A percentile compares a stretch with the other conserved stretches of the same genome.
Conservation (phyloP, 148 eudicot species). For the Drosera capensis region DNA sequence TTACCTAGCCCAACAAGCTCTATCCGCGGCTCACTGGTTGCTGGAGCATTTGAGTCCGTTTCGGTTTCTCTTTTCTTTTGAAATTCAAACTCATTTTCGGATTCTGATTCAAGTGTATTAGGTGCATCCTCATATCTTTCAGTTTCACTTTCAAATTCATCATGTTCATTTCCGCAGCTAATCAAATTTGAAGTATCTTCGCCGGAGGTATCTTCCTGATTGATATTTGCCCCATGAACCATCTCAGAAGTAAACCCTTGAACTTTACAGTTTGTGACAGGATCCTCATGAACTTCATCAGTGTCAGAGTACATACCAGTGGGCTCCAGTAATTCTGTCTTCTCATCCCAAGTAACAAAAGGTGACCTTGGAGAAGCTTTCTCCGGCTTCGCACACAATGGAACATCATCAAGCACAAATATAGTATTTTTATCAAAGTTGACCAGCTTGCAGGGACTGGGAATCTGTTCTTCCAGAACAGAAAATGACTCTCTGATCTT, state of each 20-base stretch:
- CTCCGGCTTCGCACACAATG: too few relatives aligned
- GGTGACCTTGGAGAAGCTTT: constrained; percentile 22
- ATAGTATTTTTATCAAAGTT: too few relatives aligned
- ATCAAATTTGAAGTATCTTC: constrained; percentile 11
- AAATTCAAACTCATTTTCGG: constrained; percentile 62
- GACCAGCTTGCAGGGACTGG: too few relatives aligned
- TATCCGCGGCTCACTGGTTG: constrained; percentile 8
- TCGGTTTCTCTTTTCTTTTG: constrained; percentile 25
- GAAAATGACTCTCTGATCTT: too few relatives aligned
- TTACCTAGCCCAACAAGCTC: constrained; percentile 11
- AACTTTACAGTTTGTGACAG: constrained; percentile 9
- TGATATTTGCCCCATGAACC: constrained; percentile 8
- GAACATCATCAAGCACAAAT: too few relatives aligned
- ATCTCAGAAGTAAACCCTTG: constrained; percentile 13
- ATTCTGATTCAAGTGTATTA: constrained; percentile 76
- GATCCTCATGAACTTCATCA: constrained; percentile 19
- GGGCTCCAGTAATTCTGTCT: constrained; percentile 39
- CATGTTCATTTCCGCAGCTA: constrained; percentile 7
- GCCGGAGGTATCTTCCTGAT: constrained; percentile 9
- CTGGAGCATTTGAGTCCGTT: constrained; percentile 7
- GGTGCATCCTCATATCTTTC: constrained; percentile 84
- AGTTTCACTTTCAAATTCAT: constrained; percentile 48
- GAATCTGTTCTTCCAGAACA: too few relatives aligned
- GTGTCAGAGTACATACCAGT: constrained; percentile 12
- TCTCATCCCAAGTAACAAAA: constrained; percentile 64